Evolutionary conservation across 2,329 filamentous ascomycete species (phyloP).

Genomic region (Cylindrodendrum hubeiense): DNA sequence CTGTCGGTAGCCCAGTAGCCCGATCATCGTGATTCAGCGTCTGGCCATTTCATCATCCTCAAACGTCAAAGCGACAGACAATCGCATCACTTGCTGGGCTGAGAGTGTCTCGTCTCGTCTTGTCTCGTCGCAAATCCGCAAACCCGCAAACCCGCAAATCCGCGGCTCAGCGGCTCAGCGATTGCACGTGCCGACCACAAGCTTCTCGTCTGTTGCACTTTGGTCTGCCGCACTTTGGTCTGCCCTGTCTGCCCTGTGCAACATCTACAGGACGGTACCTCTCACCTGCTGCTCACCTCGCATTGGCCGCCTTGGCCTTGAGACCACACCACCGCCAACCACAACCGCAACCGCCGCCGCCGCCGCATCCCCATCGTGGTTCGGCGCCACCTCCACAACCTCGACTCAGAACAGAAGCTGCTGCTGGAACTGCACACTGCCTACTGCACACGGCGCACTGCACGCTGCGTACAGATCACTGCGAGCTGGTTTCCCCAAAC

Average conservation of each 20-base stretch:
- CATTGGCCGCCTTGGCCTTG: background rate
- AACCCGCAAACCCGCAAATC: too few species aligned
- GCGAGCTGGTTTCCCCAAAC: background rate
- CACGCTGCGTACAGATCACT: too few species aligned
- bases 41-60: background rate
- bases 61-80: background rate
- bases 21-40: background rate
- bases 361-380: background rate
- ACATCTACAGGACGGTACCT: too few species aligned
- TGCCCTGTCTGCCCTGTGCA: slow-evolving; percentile 11
- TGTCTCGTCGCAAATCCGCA: background rate
- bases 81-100: background rate
- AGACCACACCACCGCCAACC: background rate
- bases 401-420: too few species aligned
- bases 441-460: too few species aligned
- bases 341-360: background rate
- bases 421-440: too few species aligned
- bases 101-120: background rate
- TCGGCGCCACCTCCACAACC: background rate
- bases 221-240: background rate
- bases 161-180: slow-evolving; percentile 14
- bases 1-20: slow-evolving; percentile 14
- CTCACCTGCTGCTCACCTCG: slow-evolving; percentile 4
- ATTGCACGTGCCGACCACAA: slow-evolving; percentile 20
- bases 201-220: background rate